Evolutionary conservation across 306 rosid genomes (phyloP), one percentile per base, ranked within the genome.

Genomic region (Castanopsis chinensis): DNA sequence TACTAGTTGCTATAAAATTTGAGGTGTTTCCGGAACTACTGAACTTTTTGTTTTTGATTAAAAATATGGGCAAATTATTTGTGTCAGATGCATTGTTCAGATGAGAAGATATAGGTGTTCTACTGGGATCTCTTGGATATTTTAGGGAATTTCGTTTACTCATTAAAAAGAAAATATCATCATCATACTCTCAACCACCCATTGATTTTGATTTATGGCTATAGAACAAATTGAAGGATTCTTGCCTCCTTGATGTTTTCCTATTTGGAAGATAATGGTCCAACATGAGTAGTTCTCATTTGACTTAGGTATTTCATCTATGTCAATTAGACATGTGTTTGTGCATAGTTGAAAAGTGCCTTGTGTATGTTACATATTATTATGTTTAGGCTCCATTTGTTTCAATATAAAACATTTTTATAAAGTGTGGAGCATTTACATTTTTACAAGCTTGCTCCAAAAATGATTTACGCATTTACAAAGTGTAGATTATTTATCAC

Each of bases 1-100:
- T 64, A 27, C 49, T 73, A 35, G 58, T 74, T 55, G 41, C 80
- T 52, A 30, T 52, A 51, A 69, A 49, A 23, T 70, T 69, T 15
- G 45, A 64, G 21, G 70, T 2, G 43, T 15, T 27, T 5, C 33
- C 1, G 5, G 53, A 28, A 18, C 37, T 15, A 68, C 72, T 35
- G 72, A 68, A 21, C 27, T n/a, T 6, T 68, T 68, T 10, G 5
- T 8, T 32, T 65, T 41, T 65, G 12, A 6, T 18, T 18, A 25
- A 25, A 17, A 65, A 30, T 19, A 18, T 41, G 3, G 33, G 6
- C 10, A 30, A 30, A 17, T 65, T 32, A 15, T 65, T 28, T n/a
- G 19, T 32, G 18, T 32, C 23, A 32, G 45, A 8, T 32, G 33
- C 43, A 3, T 65, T 65, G 23, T 30, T 32, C 49, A 65, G 43